phyloP scores from a whole-genome alignment of 1,284 basidiomycete species.

The Sporisorium iseilematis-ciliati region DNA sequence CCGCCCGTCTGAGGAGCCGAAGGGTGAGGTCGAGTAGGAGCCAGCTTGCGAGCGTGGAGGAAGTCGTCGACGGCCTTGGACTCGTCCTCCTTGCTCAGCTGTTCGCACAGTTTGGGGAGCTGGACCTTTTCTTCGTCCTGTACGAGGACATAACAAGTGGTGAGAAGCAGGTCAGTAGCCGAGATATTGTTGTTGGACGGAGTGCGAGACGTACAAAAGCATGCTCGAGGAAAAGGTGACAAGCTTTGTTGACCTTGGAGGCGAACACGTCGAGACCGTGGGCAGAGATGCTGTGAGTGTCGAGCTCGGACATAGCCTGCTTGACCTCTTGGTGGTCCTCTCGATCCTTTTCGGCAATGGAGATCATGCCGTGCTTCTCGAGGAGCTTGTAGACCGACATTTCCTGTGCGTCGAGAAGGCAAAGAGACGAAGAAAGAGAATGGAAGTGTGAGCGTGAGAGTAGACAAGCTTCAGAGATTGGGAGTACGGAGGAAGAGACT shows the following conservation, averaged over 20 bases:
- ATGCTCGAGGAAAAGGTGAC: slow-evolving; percentile 55
- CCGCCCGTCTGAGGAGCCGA: slow-evolving; percentile 60
- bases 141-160: not conserved
- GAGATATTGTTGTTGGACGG: not conserved
- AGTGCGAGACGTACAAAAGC: slow-evolving; percentile 7
- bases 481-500: not conserved
- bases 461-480: not conserved
- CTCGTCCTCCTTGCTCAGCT: slow-evolving; percentile 48
- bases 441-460: not conserved
- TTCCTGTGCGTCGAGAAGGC: slow-evolving; percentile 22
- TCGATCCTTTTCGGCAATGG: slow-evolving; percentile 38
- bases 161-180: not conserved
- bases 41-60: slow-evolving; percentile 49
- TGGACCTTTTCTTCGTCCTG: slow-evolving; percentile 52
- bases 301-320: slow-evolving; percentile 43
- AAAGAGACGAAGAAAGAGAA: not conserved
- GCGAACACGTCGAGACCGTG: slow-evolving; percentile 38
- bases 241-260: slow-evolving; percentile 43
- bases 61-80: slow-evolving; percentile 49
- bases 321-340: slow-evolving; percentile 58
- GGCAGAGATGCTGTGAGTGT: slow-evolving; percentile 29
- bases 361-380: slow-evolving; percentile 28
- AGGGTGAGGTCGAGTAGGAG: slow-evolving; percentile 60
- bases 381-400: slow-evolving; percentile 56
- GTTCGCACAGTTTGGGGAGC: slow-evolving; percentile 23